These are phyloP conservation scores for Vitis hybrid DNA, from an alignment of 177 flowering plant species.

Conservation along the genomic window DNA sequence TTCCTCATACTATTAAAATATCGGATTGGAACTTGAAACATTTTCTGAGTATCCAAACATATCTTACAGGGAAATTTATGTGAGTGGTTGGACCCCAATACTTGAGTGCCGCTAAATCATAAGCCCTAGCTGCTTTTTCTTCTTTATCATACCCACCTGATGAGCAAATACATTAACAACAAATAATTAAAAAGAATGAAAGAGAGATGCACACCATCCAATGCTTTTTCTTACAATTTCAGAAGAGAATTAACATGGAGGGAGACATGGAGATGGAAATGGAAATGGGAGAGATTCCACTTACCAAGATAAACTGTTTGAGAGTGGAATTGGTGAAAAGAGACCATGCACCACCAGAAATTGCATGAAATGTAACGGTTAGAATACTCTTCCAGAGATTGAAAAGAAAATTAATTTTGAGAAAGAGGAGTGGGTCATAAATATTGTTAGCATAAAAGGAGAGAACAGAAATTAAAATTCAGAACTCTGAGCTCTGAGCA, in stretches of 20 bases:
- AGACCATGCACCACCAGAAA: constrained; percentile 1
- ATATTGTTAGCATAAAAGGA: not conserved
- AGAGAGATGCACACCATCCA: constrained; percentile 13
- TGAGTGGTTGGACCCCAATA: constrained; percentile 97
- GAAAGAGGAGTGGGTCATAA: not conserved
- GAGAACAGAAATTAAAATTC: not conserved
- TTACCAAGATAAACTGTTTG: constrained; percentile 85
- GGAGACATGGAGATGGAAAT: not conserved
- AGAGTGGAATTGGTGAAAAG: constrained; percentile 3
- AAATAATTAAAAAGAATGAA: not conserved
- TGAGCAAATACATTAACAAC: not conserved
- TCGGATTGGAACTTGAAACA: too few relatives aligned
- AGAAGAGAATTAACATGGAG: not conserved
- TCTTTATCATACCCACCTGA: constrained; percentile 95
- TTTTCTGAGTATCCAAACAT: not conserved
- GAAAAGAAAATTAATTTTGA: not conserved
- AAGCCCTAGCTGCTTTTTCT: constrained; percentile 93
- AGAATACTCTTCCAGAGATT: constrained; percentile 11
- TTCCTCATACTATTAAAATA: too few relatives aligned
- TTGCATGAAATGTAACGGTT: constrained; percentile 4
- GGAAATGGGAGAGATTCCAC: constrained; percentile 16
- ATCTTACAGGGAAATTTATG: constrained; percentile 80
- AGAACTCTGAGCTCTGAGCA: not conserved
- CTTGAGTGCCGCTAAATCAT: constrained; percentile 94
- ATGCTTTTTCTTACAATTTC: constrained; percentile 5